phyloP scores from a whole-genome alignment of 2,329 filamentous ascomycete species.

The Colletotrichum coccodes region DNA sequence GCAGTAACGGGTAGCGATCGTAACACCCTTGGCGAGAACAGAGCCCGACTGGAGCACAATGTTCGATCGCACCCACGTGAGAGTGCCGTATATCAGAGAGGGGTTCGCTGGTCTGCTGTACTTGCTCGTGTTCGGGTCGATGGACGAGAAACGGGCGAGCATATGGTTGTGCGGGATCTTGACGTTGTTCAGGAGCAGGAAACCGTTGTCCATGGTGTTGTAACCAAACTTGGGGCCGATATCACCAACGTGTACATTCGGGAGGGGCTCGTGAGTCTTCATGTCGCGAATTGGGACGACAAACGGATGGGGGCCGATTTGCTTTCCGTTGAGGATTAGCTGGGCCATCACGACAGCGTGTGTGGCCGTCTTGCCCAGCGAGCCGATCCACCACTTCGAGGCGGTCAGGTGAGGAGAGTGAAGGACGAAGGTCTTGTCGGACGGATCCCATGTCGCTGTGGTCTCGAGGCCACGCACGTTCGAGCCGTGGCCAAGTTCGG shows the following conservation, averaged over 20 bases:
- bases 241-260: slow-evolving; percentile 79
- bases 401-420: slow-evolving; percentile 80
- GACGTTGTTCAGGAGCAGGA: slow-evolving; percentile 79
- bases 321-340: slow-evolving; percentile 74
- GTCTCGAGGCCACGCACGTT: slow-evolving; percentile 81
- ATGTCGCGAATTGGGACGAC: slow-evolving; percentile 79
- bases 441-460: slow-evolving; percentile 77
- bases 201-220: slow-evolving; percentile 86
- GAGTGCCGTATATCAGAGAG: slow-evolving; percentile 77
- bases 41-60: slow-evolving; percentile 80
- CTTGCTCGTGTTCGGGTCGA: slow-evolving; percentile 75
- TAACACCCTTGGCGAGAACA: slow-evolving; percentile 79
- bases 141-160: slow-evolving; percentile 50
- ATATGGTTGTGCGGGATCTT: slow-evolving; percentile 81
- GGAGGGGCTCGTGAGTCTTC: slow-evolving; percentile 75
- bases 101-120: slow-evolving; percentile 75
- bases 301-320: slow-evolving; percentile 81
- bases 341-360: slow-evolving; percentile 84
- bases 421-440: slow-evolving; percentile 79
- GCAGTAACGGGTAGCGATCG: slow-evolving; percentile 80
- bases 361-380: slow-evolving; percentile 79
- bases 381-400: slow-evolving; percentile 89
- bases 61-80: slow-evolving; percentile 79
- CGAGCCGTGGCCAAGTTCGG: slow-evolving; percentile 81
- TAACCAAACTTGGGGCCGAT: slow-evolving; percentile 85